Conservation (phyloP, 352 stramenopile species). For the Saprolegnia diclina region DNA sequence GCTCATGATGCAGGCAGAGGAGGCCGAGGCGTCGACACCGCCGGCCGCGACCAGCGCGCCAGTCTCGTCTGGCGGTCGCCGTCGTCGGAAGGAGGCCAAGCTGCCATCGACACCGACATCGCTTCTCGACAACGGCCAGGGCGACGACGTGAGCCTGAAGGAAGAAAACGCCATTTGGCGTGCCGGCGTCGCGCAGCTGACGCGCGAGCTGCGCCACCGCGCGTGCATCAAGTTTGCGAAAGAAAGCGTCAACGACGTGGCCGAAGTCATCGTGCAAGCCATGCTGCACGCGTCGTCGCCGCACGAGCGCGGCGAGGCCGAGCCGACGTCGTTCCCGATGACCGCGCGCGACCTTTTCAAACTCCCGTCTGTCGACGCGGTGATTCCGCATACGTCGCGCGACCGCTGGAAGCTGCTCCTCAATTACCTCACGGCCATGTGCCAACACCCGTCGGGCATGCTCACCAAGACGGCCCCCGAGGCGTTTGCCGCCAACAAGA, state of each 20-base stretch:
- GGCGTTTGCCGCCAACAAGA: conserved; percentile 44
- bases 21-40: conserved; percentile 40
- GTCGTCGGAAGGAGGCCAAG: conserved; percentile 62
- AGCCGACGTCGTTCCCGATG: conserved; percentile 68
- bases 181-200: conserved; percentile 64
- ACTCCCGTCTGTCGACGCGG: conserved; percentile 61
- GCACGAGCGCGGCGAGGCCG: conserved; percentile 74
- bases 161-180: conserved; percentile 74
- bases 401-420: conserved; percentile 79
- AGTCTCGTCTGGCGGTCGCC: conserved; percentile 58
- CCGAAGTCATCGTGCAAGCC: conserved; percentile 63
- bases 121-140: conserved; percentile 26
- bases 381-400: conserved; percentile 64
- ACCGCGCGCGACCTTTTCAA: conserved; percentile 71
- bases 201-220: conserved; percentile 73
- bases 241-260: conserved; percentile 82
- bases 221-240: conserved; percentile 74
- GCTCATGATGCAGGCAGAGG: conserved; percentile 79
- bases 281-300: conserved; percentile 79
- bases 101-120: conserved; percentile 34
- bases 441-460: conserved; percentile 84
- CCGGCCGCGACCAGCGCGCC: conserved; percentile 30
- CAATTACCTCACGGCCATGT: conserved; percentile 88
- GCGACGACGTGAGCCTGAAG: conserved; percentile 33
- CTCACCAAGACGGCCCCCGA: conserved; percentile 75